Evolutionary conservation across 2,329 filamentous ascomycete genomes (phyloP).

Genomic region (Fusarium marasasianum): DNA sequence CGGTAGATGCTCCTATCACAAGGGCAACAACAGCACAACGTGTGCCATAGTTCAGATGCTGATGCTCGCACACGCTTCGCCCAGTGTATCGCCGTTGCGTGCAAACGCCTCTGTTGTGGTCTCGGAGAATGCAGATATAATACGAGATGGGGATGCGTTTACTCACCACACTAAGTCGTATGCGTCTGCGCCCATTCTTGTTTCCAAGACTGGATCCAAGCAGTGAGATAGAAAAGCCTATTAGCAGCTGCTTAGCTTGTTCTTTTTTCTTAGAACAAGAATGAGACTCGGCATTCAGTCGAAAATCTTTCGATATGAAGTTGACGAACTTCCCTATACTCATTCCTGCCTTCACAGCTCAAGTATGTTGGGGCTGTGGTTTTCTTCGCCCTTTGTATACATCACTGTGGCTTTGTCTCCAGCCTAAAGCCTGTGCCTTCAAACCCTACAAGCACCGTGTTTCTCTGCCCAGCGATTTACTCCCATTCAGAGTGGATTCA

Average conservation of each 20-base stretch:
- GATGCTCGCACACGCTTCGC: neutral
- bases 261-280: neutral
- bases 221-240: slow-evolving; percentile 6
- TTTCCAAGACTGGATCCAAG: neutral
- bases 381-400: neutral
- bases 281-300: slow-evolving; percentile 18
- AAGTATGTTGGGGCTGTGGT: slow-evolving; percentile 41
- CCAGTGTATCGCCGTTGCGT: neutral
- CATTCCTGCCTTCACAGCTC: slow-evolving; percentile 51
- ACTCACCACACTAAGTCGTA: neutral
- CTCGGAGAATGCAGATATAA: slow-evolving; percentile 24
- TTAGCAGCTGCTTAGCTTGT: neutral
- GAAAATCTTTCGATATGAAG: slow-evolving; percentile 35
- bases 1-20: slow-evolving; percentile 27
- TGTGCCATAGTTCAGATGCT: slow-evolving; percentile 2
- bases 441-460: neutral
- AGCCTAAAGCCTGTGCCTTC: neutral
- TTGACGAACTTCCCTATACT: slow-evolving; percentile 50
- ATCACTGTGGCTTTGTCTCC: neutral
- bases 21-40: neutral
- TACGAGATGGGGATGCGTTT: neutral
- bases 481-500: neutral
- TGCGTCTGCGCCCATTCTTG: neutral
- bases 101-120: neutral
- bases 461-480: neutral